Evolutionary conservation across 169 alveolate genomes (phyloP).

Genomic region (Plasmodium blacklocki): DNA sequence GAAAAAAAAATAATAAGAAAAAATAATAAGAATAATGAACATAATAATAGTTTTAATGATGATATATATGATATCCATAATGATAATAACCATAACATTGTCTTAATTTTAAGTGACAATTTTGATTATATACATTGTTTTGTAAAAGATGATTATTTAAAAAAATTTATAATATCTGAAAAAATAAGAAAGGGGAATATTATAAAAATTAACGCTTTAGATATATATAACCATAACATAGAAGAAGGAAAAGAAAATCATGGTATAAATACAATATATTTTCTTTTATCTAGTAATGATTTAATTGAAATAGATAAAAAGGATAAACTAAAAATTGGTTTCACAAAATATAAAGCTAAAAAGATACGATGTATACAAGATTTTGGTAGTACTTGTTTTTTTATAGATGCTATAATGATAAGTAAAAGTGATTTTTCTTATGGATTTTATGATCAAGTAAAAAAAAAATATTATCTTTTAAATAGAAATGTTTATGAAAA

Average conservation of each 20-base stretch:
- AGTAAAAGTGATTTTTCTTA: constrained; percentile 75
- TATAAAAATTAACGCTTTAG: constrained; percentile 57
- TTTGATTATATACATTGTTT: constrained; percentile 62
- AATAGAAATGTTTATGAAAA: constrained; percentile 54
- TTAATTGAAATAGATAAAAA: constrained; percentile 41
- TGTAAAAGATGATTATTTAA: constrained; percentile 41
- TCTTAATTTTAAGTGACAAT: constrained; percentile 68
- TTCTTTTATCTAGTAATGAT: constrained; percentile 47
- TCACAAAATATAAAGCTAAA: constrained; percentile 71
- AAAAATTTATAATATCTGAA: constrained; percentile 16
- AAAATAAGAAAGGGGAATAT: constrained; percentile 47
- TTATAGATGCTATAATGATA: constrained; percentile 65
- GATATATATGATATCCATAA: not conserved
- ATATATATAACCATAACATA: constrained; percentile 7
- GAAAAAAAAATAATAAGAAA: not conserved
- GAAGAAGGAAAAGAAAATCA: constrained; percentile 14
- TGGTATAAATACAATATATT: not conserved
- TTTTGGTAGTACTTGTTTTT: constrained; percentile 55
- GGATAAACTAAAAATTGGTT: constrained; percentile 41
- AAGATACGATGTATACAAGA: constrained; percentile 35
- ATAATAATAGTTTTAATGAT: not conserved
- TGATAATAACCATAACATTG: not conserved
- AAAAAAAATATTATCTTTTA: constrained; percentile 27
- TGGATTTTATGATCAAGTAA: constrained; percentile 51
- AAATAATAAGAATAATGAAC: not conserved